A percentile compares a stretch with the other conserved stretches of the same genome.
Conservation (phyloP, 140 eudicot species). For the Flaveria floridana region DNA sequence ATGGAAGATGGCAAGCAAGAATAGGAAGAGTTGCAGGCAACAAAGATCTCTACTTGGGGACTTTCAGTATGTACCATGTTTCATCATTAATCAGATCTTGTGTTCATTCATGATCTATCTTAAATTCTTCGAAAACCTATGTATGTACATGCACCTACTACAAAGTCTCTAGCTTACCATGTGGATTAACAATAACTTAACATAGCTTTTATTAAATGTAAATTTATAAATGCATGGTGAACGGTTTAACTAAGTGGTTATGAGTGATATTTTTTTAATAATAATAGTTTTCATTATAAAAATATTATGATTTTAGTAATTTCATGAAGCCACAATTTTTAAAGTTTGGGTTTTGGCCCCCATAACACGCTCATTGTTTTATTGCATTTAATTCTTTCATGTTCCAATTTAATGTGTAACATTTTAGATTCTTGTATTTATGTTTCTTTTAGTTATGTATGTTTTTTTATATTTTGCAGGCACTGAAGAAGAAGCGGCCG, state of each 20-base stretch:
- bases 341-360: constrained; percentile 35
- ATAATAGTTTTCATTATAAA: no score
- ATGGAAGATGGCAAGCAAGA: constrained; percentile 99
- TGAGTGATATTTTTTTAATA: no score
- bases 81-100: constrained; percentile 21
- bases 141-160: constrained; percentile 41
- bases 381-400: constrained; percentile 28
- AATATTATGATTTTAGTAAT: not conserved
- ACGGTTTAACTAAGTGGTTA: no score
- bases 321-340: constrained; percentile 27
- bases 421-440: constrained; percentile 14
- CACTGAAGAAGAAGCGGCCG: constrained; percentile 98
- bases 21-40: constrained; percentile 97
- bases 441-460: not conserved
- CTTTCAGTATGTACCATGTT: constrained; percentile 68
- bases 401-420: constrained; percentile 7
- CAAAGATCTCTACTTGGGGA: constrained; percentile 98
- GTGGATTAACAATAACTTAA: constrained; percentile 43
- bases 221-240: no score
- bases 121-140: constrained; percentile 31
- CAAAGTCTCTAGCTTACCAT: constrained; percentile 30
- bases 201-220: constrained; percentile 22
- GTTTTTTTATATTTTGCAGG: constrained; percentile 38
- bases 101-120: constrained; percentile 16
- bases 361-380: constrained; percentile 43